Evolutionary conservation across 2,329 filamentous ascomycete species (phyloP), one percentile per base, ranked within the genome.

Genomic region (Epichloe scottii): DNA sequence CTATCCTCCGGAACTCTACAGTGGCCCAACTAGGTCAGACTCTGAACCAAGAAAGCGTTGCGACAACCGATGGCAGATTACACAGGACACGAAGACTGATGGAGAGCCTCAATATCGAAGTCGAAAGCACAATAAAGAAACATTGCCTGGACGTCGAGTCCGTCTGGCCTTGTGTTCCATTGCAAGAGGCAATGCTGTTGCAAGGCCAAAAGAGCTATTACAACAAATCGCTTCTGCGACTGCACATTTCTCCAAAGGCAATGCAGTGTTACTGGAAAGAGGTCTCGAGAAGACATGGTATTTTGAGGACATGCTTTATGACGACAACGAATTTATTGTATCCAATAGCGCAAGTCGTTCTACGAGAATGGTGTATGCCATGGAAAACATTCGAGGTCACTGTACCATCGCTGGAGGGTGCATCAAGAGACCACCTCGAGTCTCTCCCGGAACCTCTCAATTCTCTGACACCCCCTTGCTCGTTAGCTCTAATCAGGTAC

Each of bases 111-210:
- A 19, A 44, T 1, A 38, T 33, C 2, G 51, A 58, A 12, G 37
- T 55, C 14, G 21, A 23, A 5, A 21, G 26, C 7, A 11, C 8
- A 15, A 48, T 55, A 11, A 6, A 19, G 5, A 33, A 53, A 4
- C 54, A 63, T 2, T 63, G 64, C 0, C 62, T 64, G 4, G 43
- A 57, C 0, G 69, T 85, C 3, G 66, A 76, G 33, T 71, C 69
- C 1, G 72, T 95, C 8, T 68, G 90, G 5, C 89, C 89, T 1
- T 95, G 90, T 62, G 94, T 89, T 1, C 86, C 89, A 1, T 69
- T 96, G 0, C 90, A 96, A 63, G 86, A 94, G 68, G 85, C 84
- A 1, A 95, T 95, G 89, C 71, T 95, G 0, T 77, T 79, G 8
- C 59, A 71, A 55, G 66, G 66, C 1, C 63, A 69, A 11, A 66